Percentiles rank a stretch among this genome's conserved stretches.
These are phyloP conservation scores for Talaromyces nanjingensis DNA, from an alignment of 495 filamentous ascomycete genomes.

Conservation along the genomic window DNA sequence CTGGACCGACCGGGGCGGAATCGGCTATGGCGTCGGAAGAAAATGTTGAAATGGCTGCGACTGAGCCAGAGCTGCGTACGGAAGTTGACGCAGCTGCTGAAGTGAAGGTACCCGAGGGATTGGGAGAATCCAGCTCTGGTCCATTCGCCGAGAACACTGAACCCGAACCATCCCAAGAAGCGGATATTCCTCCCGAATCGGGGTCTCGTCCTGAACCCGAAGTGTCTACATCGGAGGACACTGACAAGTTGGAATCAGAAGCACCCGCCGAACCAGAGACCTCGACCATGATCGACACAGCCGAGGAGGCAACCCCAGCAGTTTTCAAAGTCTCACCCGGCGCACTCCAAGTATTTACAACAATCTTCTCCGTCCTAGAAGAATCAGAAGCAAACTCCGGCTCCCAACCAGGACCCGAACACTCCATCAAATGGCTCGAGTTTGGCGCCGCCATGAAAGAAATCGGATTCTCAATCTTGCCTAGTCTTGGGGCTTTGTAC, in stretches of 20 bases:
- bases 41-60: not conserved
- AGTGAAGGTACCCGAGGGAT: too few relatives aligned
- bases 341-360: not conserved
- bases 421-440: slow-evolving; percentile 23
- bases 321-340: not conserved
- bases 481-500: slow-evolving; percentile 11
- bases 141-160: too few relatives aligned
- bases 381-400: slow-evolving; percentile 8
- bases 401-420: slow-evolving; percentile 11
- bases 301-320: not conserved
- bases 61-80: too few relatives aligned
- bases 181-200: too few relatives aligned
- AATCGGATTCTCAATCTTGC: slow-evolving; percentile 11
- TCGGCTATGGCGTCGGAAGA: not conserved
- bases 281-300: not conserved
- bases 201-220: not conserved
- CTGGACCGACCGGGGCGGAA: not conserved
- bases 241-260: not conserved
- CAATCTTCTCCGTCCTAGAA: not conserved
- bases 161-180: too few relatives aligned
- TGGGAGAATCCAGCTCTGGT: too few relatives aligned
- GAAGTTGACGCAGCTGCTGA: too few relatives aligned
- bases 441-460: slow-evolving; percentile 30
- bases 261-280: not conserved
- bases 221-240: not conserved